phyloP scores from a whole-genome alignment of 306 rosid genomes.

The Lithocarpus polystachyus region DNA sequence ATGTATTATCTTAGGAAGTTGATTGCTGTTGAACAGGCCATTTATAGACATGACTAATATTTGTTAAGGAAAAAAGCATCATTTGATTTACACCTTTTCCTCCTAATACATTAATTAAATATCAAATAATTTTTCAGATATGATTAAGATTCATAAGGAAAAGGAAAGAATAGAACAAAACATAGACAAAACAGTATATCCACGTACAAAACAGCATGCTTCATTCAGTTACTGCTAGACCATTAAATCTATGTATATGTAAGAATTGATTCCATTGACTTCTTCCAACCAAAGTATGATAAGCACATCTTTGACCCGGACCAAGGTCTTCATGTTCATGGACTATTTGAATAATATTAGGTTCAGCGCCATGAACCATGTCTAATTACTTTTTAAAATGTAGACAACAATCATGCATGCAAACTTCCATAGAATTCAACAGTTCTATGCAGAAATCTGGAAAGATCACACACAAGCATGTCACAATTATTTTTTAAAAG shows the following conservation, averaged over 20 bases:
- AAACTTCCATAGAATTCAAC: background rate
- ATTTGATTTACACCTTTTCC: background rate
- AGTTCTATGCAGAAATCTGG: background rate
- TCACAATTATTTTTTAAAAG: background rate
- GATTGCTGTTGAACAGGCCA: constrained; percentile 9
- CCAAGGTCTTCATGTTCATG: background rate
- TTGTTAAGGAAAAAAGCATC: background rate
- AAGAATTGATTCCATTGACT: background rate
- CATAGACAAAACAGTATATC: background rate
- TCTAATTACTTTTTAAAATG: background rate
- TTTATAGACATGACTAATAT: background rate
- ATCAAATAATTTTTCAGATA: background rate
- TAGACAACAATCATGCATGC: background rate
- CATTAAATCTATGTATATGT: background rate
- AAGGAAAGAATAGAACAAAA: constrained; percentile 2
- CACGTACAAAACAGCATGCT: constrained; percentile 9
- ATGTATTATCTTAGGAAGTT: constrained; percentile 27
- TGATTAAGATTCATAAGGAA: background rate
- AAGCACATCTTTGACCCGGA: constrained; percentile 1
- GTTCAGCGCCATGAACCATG: background rate
- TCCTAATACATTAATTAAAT: background rate
- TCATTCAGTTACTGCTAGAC: background rate
- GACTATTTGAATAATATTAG: too few relatives aligned
- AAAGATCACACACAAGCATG: background rate
- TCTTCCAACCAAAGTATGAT: constrained; percentile 2